A percentile compares a stretch with the other conserved stretches of the same genome.
These are phyloP conservation scores for Craterostigma plantagineum DNA, from an alignment of 257 asterid genomes.

Conservation along the genomic window DNA sequence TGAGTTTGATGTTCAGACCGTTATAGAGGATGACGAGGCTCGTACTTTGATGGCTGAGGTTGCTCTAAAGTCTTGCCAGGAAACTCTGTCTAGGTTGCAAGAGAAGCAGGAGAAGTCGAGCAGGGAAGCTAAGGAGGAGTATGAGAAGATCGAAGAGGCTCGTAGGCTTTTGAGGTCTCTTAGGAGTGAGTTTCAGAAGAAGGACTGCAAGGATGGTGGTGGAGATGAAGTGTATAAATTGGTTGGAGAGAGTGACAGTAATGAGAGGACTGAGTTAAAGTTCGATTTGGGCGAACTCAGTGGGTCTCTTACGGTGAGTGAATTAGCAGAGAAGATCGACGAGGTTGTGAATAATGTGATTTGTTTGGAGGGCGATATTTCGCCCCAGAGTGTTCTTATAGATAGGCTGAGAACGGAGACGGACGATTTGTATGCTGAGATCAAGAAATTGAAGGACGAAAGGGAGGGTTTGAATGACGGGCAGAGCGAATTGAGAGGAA, in stretches of 20 bases:
- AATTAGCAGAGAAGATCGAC: constrained; percentile 78
- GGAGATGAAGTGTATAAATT: background rate
- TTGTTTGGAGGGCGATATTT: constrained; percentile 47
- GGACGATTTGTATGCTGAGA: constrained; percentile 39
- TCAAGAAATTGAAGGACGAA: constrained; percentile 36
- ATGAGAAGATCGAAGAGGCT: constrained; percentile 39
- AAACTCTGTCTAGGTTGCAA: constrained; percentile 41
- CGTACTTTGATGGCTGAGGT: constrained; percentile 74
- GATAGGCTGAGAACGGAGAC: constrained; percentile 47
- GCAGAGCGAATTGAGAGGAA: constrained; percentile 23
- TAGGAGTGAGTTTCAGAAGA: constrained; percentile 13
- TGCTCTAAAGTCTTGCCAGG: constrained; percentile 63
- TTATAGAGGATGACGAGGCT: constrained; percentile 65
- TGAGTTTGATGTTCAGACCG: constrained; percentile 35
- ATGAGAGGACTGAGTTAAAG: background rate
- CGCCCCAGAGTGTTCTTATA: constrained; percentile 63
- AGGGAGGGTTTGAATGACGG: constrained; percentile 18
- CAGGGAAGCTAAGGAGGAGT: constrained; percentile 33
- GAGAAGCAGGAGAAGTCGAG: constrained; percentile 40
- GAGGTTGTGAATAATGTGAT: constrained; percentile 64
- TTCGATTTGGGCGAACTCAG: background rate
- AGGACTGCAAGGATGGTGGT: background rate
- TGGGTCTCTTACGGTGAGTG: constrained; percentile 37
- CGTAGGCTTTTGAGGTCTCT: constrained; percentile 26
- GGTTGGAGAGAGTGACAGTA: background rate